A percentile compares a stretch with the other conserved stretches of the same genome.
phyloP scores from a whole-genome alignment of 169 alveolate species.

The Eimeria necatrix region DNA sequence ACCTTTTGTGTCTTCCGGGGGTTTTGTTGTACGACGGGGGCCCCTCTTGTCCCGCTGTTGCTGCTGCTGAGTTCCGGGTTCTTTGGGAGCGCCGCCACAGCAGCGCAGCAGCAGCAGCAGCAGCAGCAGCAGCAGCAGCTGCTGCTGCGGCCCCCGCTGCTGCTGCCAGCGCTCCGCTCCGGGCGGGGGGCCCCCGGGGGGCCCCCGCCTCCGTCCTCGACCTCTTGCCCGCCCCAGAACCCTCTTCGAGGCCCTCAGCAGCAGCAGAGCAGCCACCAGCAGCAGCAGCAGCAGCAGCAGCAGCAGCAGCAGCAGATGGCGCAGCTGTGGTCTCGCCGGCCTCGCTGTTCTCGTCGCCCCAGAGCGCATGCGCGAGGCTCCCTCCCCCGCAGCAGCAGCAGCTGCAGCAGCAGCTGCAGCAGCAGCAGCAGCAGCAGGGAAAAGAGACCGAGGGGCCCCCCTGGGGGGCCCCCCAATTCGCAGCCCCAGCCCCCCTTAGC shows the following conservation, averaged over 20 bases:
- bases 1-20: conserved; percentile 48
- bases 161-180: not conserved
- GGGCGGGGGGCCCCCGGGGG: conserved; percentile 50
- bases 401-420: no score
- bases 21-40: conserved; percentile 71
- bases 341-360: conserved; percentile 33
- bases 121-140: conserved; percentile 21
- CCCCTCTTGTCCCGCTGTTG: conserved; percentile 60
- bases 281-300: conserved; percentile 45
- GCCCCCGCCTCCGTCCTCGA: conserved; percentile 31
- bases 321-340: not conserved
- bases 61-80: conserved; percentile 69
- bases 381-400: not conserved
- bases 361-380: not conserved
- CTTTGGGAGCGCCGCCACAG: conserved; percentile 72
- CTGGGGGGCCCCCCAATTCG: conserved; percentile 24
- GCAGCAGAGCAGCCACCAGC: not conserved
- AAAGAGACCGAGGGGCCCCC: not conserved
- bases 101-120: not conserved
- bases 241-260: not conserved
- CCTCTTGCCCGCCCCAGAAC: not conserved
- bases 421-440: not conserved
- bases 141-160: not conserved
- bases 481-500: conserved; percentile 22
- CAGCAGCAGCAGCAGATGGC: conserved; percentile 46